These are phyloP conservation scores for Aspergillus heteromorphus DNA, from an alignment of 495 filamentous ascomycete genomes.

Conservation along the genomic window DNA sequence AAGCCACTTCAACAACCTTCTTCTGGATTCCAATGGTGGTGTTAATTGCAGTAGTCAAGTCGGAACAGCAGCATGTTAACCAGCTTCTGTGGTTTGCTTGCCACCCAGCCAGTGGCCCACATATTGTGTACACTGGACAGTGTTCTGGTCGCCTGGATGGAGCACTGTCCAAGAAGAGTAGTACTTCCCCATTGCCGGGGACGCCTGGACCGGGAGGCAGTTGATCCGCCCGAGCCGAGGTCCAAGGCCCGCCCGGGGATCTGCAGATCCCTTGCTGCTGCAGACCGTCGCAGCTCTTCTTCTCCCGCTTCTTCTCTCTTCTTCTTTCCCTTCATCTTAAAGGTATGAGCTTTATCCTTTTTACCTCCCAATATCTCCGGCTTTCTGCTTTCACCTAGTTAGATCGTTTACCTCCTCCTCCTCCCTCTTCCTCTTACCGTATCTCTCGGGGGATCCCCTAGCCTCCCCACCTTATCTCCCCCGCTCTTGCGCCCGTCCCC, in stretches of 20 bases:
- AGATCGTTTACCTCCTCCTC: background rate
- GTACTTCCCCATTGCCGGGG: too few relatives aligned
- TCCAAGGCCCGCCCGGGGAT: background rate
- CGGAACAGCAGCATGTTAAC: too few relatives aligned
- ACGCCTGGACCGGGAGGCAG: background rate
- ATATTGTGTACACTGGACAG: too few relatives aligned
- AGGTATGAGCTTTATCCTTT: background rate
- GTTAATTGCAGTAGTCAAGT: too few relatives aligned
- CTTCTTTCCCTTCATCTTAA: background rate
- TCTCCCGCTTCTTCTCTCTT: background rate
- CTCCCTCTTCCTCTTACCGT: constrained; percentile 3
- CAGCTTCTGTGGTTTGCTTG: too few relatives aligned
- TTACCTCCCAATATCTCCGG: constrained; percentile 6
- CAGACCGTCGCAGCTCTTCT: background rate
- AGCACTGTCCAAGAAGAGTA: too few relatives aligned
- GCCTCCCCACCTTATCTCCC: constrained; percentile 3
- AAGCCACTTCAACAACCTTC: too few relatives aligned
- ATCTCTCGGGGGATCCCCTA: background rate
- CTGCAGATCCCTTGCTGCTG: background rate
- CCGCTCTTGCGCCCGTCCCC: constrained; percentile 7
- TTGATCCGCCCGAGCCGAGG: background rate
- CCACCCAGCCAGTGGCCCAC: too few relatives aligned
- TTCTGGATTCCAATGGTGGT: too few relatives aligned
- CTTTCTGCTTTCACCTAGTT: too few relatives aligned
- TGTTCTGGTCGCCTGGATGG: too few relatives aligned